These are phyloP conservation scores for Ciborinia camelliae DNA, from an alignment of 2,329 filamentous ascomycete genomes.

Conservation along the genomic window DNA sequence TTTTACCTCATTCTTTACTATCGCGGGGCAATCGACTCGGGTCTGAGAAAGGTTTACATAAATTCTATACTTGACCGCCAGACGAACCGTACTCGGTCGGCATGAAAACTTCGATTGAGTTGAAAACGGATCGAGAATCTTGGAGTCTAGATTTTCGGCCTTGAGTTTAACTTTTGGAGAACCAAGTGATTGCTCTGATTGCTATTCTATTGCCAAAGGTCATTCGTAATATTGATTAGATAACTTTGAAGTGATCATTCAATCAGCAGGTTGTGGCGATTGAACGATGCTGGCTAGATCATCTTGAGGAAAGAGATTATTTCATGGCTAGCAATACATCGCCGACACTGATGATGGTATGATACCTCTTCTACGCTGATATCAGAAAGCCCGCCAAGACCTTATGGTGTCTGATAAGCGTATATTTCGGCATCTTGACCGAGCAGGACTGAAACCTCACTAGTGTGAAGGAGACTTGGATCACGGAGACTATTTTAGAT, in stretches of 20 bases:
- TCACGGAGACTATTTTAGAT: neutral
- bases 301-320: neutral
- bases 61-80: constrained; percentile 7
- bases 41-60: constrained; percentile 1
- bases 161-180: neutral
- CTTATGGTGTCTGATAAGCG: neutral
- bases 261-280: neutral
- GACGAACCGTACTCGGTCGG: neutral
- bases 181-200: neutral
- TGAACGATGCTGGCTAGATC: neutral
- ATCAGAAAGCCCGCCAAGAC: neutral
- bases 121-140: neutral
- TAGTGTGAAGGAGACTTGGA: neutral
- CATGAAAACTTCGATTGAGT: neutral
- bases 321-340: neutral
- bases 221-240: neutral
- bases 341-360: neutral
- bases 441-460: neutral
- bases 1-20: constrained; percentile 7
- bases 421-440: neutral
- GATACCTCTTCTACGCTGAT: neutral
- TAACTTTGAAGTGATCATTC: neutral
- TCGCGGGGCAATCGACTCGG: constrained; percentile 1
- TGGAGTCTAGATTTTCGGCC: neutral
- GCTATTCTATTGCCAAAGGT: neutral